These are phyloP conservation scores for Orbilia oligospora DNA, from an alignment of 2,329 filamentous ascomycete species.

Conservation along the genomic window DNA sequence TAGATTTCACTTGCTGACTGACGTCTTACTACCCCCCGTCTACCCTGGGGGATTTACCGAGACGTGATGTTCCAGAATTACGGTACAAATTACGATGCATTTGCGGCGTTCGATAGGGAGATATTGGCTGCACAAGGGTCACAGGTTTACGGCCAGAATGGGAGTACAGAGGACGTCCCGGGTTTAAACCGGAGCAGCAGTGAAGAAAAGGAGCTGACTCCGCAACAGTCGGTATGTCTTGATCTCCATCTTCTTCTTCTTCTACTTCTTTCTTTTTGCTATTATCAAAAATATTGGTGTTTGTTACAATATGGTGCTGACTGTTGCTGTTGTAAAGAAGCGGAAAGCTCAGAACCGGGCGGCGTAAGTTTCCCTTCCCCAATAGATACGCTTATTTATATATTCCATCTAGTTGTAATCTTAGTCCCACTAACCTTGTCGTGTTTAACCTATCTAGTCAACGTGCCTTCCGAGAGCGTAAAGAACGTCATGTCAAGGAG, in stretches of 20 bases:
- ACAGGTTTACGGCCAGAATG: conserved; percentile 43
- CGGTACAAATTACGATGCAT: conserved; percentile 56
- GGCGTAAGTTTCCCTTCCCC: conserved; percentile 73
- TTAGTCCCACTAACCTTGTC: neutral
- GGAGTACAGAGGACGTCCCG: conserved; percentile 34
- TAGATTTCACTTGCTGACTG: conserved; percentile 41
- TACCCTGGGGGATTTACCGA: conserved; percentile 39
- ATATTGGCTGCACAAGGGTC: conserved; percentile 53
- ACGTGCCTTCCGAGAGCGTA: conserved; percentile 94
- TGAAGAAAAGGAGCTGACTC: conserved; percentile 73
- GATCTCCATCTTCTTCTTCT: conserved; percentile 17
- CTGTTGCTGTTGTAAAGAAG: conserved; percentile 70
- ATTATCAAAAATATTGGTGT: neutral
- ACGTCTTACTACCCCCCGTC: conserved; percentile 28
- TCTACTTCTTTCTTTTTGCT: too few species aligned
- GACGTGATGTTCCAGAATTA: conserved; percentile 58
- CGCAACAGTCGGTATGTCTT: conserved; percentile 68
- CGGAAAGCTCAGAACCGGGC: conserved; percentile 81
- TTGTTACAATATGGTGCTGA: conserved; percentile 55
- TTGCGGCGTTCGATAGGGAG: conserved; percentile 56
- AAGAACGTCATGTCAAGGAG: conserved; percentile 93
- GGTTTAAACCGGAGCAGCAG: conserved; percentile 67
- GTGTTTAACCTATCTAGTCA: conserved; percentile 76
- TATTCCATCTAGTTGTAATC: conserved; percentile 7
- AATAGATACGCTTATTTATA: conserved; percentile 20